phyloP scores from a whole-genome alignment of 257 asterid genomes.

The Solanum neorickii region DNA sequence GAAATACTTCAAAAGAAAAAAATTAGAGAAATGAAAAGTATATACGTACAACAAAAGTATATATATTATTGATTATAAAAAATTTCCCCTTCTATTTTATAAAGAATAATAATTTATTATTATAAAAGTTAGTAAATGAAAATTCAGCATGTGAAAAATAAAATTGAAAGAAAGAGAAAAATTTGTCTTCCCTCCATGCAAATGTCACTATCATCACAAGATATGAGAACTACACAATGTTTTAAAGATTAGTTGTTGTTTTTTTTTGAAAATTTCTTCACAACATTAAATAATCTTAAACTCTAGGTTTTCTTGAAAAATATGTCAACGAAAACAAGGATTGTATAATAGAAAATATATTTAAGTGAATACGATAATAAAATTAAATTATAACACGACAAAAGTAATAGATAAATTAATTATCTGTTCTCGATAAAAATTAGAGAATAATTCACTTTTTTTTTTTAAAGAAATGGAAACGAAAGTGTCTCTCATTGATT shows the following conservation, averaged over 20 bases:
- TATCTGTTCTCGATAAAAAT: too few relatives aligned
- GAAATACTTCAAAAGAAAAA: background rate
- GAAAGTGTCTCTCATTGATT: background rate
- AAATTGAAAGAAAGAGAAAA: background rate
- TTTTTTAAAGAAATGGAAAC: background rate
- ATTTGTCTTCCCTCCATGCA: background rate
- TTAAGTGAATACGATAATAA: background rate
- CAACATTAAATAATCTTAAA: background rate
- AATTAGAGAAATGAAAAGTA: background rate
- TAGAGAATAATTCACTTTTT: background rate
- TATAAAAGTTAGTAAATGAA: background rate
- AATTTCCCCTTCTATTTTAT: background rate
- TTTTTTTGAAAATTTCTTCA: background rate
- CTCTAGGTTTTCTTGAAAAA: background rate
- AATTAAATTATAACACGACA: background rate
- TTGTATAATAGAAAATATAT: background rate
- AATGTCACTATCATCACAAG: background rate
- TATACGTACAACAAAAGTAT: background rate
- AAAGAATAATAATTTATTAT: background rate
- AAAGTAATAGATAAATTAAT: background rate
- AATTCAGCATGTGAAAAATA: background rate
- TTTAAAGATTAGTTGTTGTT: background rate
- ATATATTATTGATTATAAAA: background rate
- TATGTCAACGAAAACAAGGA: background rate
- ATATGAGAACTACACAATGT: background rate